Evolutionary conservation across 495 filamentous ascomycete genomes (phyloP).

Genomic region (Penicillium riverlandense): DNA sequence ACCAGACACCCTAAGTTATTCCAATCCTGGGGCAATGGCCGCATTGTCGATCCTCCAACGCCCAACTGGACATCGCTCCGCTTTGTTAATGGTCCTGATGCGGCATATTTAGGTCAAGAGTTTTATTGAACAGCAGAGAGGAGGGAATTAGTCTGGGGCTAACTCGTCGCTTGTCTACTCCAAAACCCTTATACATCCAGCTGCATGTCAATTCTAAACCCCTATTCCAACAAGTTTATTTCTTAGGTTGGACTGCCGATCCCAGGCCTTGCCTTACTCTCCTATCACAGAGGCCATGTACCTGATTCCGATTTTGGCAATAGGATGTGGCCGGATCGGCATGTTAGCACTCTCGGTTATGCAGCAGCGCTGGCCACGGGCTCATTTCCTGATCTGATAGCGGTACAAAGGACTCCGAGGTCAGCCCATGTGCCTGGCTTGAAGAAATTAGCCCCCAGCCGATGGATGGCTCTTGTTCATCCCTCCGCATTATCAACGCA

Average conservation of each 20-base stretch:
- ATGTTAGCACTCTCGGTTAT: neutral
- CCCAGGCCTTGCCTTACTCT: too few relatives aligned
- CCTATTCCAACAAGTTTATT: too few relatives aligned
- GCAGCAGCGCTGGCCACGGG: neutral
- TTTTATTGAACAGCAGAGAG: too few relatives aligned
- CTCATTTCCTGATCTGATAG: neutral
- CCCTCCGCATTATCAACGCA: too few relatives aligned
- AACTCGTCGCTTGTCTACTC: too few relatives aligned
- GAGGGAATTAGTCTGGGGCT: too few relatives aligned
- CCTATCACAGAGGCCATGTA: too few relatives aligned
- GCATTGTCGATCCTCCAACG: neutral
- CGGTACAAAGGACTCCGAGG: neutral
- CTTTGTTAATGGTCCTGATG: neutral
- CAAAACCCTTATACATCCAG: neutral
- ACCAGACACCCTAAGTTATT: neutral
- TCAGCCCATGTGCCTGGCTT: neutral
- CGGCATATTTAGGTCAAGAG: too few relatives aligned
- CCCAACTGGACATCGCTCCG: neutral
- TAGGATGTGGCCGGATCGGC: neutral
- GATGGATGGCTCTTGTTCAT: too few relatives aligned
- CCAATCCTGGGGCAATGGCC: neutral
- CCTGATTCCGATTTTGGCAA: too few relatives aligned
- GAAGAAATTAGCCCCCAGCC: neutral
- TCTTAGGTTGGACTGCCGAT: too few relatives aligned
- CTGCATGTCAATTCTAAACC: neutral